phyloP scores from a whole-genome alignment of 2,329 filamentous ascomycete genomes.

The Curvularia verruculosa region DNA sequence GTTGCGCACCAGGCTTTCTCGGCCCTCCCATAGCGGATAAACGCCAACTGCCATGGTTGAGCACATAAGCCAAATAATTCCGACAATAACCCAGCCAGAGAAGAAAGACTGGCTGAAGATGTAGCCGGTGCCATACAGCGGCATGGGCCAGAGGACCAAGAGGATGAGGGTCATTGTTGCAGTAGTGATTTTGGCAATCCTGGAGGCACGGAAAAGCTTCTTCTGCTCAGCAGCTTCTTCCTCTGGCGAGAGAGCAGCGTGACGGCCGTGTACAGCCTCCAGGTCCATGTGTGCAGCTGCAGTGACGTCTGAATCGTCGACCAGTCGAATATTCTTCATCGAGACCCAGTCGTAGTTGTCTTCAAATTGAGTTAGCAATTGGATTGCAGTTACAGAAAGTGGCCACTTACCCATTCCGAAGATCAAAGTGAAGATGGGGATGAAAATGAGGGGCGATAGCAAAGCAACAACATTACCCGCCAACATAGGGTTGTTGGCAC shows the following conservation, averaged over 20 bases:
- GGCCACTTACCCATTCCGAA: constrained; percentile 56
- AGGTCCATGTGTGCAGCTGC: constrained; percentile 65
- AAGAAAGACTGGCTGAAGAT: constrained; percentile 83
- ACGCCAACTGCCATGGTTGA: constrained; percentile 75
- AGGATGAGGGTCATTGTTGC: constrained; percentile 70
- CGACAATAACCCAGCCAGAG: constrained; percentile 72
- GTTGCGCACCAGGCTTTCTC: constrained; percentile 31
- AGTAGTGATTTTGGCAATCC: constrained; percentile 63
- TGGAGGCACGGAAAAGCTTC: constrained; percentile 53
- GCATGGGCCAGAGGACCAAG: constrained; percentile 88
- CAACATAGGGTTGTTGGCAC: constrained; percentile 79
- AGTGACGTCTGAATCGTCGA: constrained; percentile 76
- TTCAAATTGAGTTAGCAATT: constrained; percentile 65
- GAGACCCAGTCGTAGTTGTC: constrained; percentile 84
- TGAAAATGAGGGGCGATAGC: constrained; percentile 74
- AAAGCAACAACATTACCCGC: constrained; percentile 84
- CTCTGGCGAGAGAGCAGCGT: constrained; percentile 35
- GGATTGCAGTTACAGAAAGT: not conserved
- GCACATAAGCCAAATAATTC: constrained; percentile 78
- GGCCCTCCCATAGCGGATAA: constrained; percentile 77
- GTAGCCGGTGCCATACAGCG: constrained; percentile 82
- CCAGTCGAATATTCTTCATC: constrained; percentile 78
- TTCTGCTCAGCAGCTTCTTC: constrained; percentile 48
- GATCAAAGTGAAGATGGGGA: constrained; percentile 73
- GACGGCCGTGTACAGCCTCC: constrained; percentile 60